Conservation (phyloP, 2,329 filamentous ascomycete species). For the Aphanocladium album region DNA sequence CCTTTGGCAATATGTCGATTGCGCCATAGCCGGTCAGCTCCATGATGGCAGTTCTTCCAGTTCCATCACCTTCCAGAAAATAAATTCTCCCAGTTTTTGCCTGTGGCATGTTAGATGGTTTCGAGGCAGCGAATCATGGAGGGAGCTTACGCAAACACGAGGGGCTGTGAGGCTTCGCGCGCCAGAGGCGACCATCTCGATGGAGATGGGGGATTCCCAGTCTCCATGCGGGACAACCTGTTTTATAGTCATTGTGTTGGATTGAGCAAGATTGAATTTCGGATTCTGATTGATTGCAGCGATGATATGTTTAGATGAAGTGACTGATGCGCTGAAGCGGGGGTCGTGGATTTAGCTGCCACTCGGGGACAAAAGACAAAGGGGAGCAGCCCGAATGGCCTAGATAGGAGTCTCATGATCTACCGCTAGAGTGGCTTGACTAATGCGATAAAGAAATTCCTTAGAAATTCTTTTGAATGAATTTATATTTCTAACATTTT, state of each 20-base stretch:
- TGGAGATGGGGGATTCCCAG: conserved; percentile 36
- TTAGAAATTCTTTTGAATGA: too few relatives aligned
- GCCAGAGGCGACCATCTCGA: conserved; percentile 32
- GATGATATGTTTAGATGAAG: not conserved
- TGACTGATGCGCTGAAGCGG: not conserved
- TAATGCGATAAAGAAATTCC: too few relatives aligned
- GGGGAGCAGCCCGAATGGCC: too few relatives aligned
- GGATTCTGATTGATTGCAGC: not conserved
- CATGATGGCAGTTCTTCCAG: conserved; percentile 41
- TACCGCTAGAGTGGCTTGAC: too few relatives aligned
- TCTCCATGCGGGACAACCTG: conserved; percentile 30
- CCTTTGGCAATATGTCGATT: conserved; percentile 37
- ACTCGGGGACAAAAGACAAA: too few relatives aligned
- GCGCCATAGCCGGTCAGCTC: conserved; percentile 30
- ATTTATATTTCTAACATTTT: too few relatives aligned
- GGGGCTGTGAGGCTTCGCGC: conserved; percentile 29
- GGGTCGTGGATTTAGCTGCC: not conserved
- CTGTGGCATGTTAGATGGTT: not conserved
- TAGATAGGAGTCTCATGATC: too few relatives aligned
- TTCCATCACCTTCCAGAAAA: conserved; percentile 32
- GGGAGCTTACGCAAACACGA: conserved; percentile 28
- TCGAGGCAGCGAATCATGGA: not conserved
- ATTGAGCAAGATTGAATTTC: not conserved
- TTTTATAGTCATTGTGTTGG: conserved; percentile 21
- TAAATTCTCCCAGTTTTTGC: conserved; percentile 30